Evolutionary conservation across 179 eudicot genomes (phyloP).

Genomic region (Drosera spatulata): DNA sequence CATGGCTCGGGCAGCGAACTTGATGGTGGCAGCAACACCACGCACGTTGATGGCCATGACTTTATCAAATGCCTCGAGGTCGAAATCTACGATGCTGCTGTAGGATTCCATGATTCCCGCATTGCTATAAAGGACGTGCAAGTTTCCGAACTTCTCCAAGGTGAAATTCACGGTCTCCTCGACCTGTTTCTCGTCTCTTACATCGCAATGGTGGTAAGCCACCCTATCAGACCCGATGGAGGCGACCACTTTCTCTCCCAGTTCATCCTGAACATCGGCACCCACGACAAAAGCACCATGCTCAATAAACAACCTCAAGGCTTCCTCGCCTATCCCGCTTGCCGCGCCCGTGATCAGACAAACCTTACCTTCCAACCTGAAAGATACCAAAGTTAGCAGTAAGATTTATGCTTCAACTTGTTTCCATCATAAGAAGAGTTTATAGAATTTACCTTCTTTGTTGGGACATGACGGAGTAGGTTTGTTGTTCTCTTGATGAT

Average conservation of each 20-base stretch:
- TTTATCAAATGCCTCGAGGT: conserved; percentile 31
- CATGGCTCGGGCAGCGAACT: conserved; percentile 59
- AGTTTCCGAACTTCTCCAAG: conserved; percentile 12
- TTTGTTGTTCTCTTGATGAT: neutral
- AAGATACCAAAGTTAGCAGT: neutral
- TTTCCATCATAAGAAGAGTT: too few species aligned
- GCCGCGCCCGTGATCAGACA: conserved; percentile 74
- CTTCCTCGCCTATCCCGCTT: conserved; percentile 61
- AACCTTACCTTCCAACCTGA: conserved; percentile 65
- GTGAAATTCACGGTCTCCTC: conserved; percentile 12
- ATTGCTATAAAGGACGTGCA: conserved; percentile 47
- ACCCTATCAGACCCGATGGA: conserved; percentile 24
- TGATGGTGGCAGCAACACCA: conserved; percentile 43
- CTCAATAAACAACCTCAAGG: conserved; percentile 36
- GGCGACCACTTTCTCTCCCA: conserved; percentile 31
- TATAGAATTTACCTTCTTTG: neutral
- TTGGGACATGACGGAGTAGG: neutral
- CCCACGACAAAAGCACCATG: conserved; percentile 46
- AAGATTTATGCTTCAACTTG: too few species aligned
- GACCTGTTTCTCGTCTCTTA: conserved; percentile 21
- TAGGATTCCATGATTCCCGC: conserved; percentile 49
- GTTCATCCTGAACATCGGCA: conserved; percentile 60
- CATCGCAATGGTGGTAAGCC: conserved; percentile 29
- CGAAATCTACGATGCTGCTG: conserved; percentile 37
- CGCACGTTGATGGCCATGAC: conserved; percentile 46